A percentile compares a stretch with the other conserved stretches of the same genome.
phyloP scores from a whole-genome alignment of 1,284 basidiomycete species.

The Irpex sp. region DNA sequence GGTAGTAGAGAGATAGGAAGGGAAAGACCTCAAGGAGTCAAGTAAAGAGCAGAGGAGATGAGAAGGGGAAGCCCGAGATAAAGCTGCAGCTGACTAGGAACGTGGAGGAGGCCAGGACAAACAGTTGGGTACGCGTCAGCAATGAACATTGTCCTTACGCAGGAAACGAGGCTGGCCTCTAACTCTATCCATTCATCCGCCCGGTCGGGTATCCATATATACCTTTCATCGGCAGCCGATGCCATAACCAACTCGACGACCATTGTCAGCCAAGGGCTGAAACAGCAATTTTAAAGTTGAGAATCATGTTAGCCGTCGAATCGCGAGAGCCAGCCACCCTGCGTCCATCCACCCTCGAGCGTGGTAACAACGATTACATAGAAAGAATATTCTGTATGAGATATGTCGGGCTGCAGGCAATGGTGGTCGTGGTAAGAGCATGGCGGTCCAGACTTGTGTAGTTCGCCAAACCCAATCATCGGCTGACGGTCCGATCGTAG shows the following conservation, averaged over 20 bases:
- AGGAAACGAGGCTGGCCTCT: constrained; percentile 7
- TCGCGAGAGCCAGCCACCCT: background rate
- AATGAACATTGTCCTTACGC: constrained; percentile 1
- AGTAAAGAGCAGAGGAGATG: background rate
- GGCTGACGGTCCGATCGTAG: background rate
- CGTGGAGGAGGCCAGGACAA: constrained; percentile 4
- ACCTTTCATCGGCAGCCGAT: background rate
- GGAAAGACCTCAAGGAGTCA: background rate
- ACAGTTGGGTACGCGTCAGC: background rate
- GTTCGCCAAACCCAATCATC: background rate
- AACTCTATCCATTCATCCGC: background rate
- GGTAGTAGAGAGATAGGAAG: background rate
- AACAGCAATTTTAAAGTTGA: background rate
- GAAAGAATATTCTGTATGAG: background rate
- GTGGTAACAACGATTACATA: background rate
- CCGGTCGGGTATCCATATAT: background rate
- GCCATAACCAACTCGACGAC: background rate
- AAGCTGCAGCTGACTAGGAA: constrained; percentile 4
- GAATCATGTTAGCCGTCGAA: background rate
- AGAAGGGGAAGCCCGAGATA: background rate
- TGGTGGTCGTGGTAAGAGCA: background rate
- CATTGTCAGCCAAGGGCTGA: background rate
- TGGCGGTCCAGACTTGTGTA: background rate
- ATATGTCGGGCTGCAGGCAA: background rate
- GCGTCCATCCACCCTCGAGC: background rate